Base-by-base conservation (phyloP, 2,329 filamentous ascomycete species). In the Fusarium sp. region DNA sequence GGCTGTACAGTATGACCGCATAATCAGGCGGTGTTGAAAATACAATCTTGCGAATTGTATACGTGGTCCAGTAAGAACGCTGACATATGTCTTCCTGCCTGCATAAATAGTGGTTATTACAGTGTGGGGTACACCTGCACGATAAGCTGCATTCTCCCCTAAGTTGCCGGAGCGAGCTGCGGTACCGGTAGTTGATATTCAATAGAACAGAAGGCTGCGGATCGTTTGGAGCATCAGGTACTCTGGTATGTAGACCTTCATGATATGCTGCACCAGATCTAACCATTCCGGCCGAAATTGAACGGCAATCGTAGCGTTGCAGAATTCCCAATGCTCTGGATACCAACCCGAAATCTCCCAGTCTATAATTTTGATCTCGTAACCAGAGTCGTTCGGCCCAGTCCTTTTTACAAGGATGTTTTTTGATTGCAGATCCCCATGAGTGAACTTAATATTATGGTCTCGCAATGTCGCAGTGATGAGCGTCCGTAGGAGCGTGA, bases 101-200 rank as follows among this genome's bases (percentile, higher is more conserved):
- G n/a, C n/a, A 42, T 42, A 1, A 44, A 26, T 20, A 26, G 12
- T 26, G n/a, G 7, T 20, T 26, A 20, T 18, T 7, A 11, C 0
- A 13, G 14, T n/a, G 22, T n/a, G 38, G n/a, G n/a, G 16, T 13
- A 42, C 6, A 7, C 0, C 8, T 8, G n/a, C 0, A n/a, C n/a
- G n/a, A n/a, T n/a, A n/a, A n/a, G n/a, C n/a, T n/a, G n/a, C n/a
- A n/a, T n/a, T n/a, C n/a, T n/a, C n/a, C n/a, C n/a, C n/a, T n/a
- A n/a, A n/a, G n/a, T n/a, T n/a, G n/a, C n/a, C n/a, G n/a, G n/a
- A n/a, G n/a, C 20, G 20, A 39, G 12, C 0, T 39, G 12, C 38
- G 0, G 6, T 1, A 39, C 22, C 1, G 9, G 20, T 15, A 39
- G 15, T 15, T 9, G 14, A 41, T 10, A 3, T 3, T 41, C 8